phyloP scores from a whole-genome alignment of 164 flowering plant species.

The Chimonanthus praecox region DNA sequence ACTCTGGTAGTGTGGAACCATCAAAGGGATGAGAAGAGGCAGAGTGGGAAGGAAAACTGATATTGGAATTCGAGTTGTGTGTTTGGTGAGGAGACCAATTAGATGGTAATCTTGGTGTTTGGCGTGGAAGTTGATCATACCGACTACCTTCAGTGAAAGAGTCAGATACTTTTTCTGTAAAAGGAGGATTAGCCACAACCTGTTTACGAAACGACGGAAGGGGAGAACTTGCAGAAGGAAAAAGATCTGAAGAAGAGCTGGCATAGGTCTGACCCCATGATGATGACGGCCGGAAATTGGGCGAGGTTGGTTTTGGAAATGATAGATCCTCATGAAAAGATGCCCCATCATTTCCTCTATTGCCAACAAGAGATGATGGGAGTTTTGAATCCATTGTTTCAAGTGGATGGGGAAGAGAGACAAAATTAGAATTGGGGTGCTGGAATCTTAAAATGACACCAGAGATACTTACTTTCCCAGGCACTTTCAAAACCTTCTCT shows the following conservation, averaged over 20 bases:
- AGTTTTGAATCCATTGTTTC: slow-evolving; percentile 34
- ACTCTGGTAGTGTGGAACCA: slow-evolving; percentile 25
- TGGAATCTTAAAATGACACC: slow-evolving; percentile 81
- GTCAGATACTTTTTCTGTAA: slow-evolving; percentile 21
- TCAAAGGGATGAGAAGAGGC: slow-evolving; percentile 14
- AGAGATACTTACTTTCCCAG: slow-evolving; percentile 85
- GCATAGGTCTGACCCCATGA: slow-evolving; percentile 12
- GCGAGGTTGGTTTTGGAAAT: slow-evolving; percentile 24
- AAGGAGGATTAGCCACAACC: slow-evolving; percentile 20
- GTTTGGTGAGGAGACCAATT: slow-evolving; percentile 38
- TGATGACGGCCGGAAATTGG: slow-evolving; percentile 19
- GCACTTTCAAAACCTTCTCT: slow-evolving; percentile 85
- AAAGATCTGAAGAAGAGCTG: slow-evolving; percentile 23
- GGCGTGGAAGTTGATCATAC: slow-evolving; percentile 31
- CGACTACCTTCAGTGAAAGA: slow-evolving; percentile 23
- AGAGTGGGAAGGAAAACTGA: slow-evolving; percentile 23
- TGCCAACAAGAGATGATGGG: slow-evolving; percentile 11
- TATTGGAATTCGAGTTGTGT: slow-evolving; percentile 27
- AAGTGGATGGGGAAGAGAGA: slow-evolving; percentile 31
- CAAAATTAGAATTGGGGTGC: slow-evolving; percentile 38
- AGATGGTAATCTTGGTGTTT: slow-evolving; percentile 22
- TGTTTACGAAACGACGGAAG: slow-evolving; percentile 24
- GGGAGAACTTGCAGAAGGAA: slow-evolving; percentile 24
- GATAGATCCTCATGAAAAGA: slow-evolving; percentile 30
- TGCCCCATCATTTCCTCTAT: slow-evolving; percentile 3